Evolutionary conservation across 176 grass and related monocot species (phyloP).

Genomic region (Avena eriantha): DNA sequence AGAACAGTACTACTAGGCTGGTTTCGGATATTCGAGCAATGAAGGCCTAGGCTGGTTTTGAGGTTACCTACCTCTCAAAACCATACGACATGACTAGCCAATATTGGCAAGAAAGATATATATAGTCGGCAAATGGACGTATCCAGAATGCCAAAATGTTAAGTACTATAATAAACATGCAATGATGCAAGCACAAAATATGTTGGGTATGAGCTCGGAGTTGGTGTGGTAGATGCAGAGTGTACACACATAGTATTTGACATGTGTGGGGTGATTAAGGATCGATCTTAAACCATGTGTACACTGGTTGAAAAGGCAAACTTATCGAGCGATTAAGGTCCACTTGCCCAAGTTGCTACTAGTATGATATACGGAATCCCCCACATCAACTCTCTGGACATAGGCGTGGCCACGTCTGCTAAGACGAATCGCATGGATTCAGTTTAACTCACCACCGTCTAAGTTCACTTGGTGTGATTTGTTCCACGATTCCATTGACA

Average conservation of each 20-base stretch:
- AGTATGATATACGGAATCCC: not conserved
- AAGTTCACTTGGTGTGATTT: not conserved
- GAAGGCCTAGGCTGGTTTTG: not conserved
- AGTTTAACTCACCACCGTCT: not conserved
- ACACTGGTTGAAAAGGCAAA: not conserved
- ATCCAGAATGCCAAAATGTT: not conserved
- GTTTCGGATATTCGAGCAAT: not conserved
- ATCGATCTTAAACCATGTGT: not conserved
- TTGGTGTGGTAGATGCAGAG: no score
- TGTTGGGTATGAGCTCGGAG: not conserved
- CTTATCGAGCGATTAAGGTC: not conserved
- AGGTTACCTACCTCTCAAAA: not conserved
- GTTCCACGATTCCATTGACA: not conserved
- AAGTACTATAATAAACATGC: no score
- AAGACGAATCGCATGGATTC: not conserved
- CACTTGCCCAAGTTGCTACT: not conserved
- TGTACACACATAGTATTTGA: not conserved
- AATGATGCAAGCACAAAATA: no score
- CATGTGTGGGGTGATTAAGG: not conserved
- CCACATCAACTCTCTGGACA: not conserved
- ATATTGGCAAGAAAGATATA: not conserved
- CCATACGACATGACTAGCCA: not conserved
- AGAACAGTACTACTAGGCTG: not conserved
- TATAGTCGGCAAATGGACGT: not conserved
- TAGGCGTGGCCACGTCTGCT: not conserved